Conservation (phyloP, 2,329 filamentous ascomycete genomes). For the Hypomyces rosellus region DNA sequence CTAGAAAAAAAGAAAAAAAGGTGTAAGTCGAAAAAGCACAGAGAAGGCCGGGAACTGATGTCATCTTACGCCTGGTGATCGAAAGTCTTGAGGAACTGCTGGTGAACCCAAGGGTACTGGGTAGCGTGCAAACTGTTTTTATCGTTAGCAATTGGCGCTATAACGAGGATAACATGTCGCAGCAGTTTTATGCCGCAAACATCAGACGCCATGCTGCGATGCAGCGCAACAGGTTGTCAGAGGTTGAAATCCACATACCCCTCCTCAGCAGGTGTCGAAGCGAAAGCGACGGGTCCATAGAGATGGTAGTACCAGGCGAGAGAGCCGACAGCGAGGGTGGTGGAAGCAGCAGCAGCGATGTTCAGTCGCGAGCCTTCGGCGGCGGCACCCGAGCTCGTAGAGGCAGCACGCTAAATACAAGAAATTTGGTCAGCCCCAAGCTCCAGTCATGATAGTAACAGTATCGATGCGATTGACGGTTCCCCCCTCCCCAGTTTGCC, state of each 20-base stretch:
- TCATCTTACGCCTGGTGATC: conserved; percentile 86
- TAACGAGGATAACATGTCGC: conserved; percentile 12
- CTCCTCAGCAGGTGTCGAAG: conserved; percentile 92
- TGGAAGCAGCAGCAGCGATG: conserved; percentile 79
- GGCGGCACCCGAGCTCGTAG: conserved; percentile 67
- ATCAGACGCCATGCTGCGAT: too few relatives aligned
- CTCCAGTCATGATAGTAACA: conserved; percentile 12
- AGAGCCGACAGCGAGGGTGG: conserved; percentile 78
- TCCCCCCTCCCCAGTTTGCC: neutral
- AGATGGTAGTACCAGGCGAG: conserved; percentile 97
- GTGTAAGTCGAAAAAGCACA: neutral
- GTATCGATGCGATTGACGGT: conserved; percentile 24
- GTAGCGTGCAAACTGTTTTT: conserved; percentile 77
- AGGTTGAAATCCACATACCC: conserved; percentile 62
- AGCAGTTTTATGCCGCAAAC: conserved; percentile 30
- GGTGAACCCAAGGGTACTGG: conserved; percentile 92
- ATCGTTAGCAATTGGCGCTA: conserved; percentile 22
- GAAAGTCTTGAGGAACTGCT: conserved; percentile 89
- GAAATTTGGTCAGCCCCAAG: conserved; percentile 33
- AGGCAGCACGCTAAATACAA: conserved; percentile 53
- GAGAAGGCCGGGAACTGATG: conserved; percentile 1
- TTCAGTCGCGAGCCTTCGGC: conserved; percentile 72
- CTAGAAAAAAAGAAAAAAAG: conserved; percentile 37
- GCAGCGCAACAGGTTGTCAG: neutral
- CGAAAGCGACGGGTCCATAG: conserved; percentile 81